These are phyloP conservation scores for Coffea eugenioides DNA, from an alignment of 257 asterid genomes.

Conservation along the genomic window DNA sequence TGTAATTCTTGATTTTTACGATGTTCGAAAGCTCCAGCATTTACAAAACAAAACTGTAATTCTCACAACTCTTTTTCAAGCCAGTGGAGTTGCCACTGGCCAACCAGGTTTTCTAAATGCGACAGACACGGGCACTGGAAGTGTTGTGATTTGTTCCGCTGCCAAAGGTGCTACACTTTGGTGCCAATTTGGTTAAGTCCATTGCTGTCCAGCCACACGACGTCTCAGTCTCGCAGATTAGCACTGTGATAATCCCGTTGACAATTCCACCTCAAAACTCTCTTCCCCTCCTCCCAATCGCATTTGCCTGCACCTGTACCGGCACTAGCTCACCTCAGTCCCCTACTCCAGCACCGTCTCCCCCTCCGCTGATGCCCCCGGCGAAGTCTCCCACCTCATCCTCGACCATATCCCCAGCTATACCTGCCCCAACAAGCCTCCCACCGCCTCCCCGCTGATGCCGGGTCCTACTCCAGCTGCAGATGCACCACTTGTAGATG, in stretches of 20 bases:
- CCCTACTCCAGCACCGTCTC: slow-evolving; percentile 7
- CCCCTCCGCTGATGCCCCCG: background rate
- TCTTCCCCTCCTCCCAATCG: slow-evolving; percentile 20
- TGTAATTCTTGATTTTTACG: slow-evolving; percentile 60
- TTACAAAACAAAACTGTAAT: slow-evolving; percentile 21
- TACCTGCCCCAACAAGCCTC: slow-evolving; percentile 10
- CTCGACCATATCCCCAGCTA: background rate
- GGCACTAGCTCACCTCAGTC: slow-evolving; percentile 20
- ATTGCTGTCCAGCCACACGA: slow-evolving; percentile 43
- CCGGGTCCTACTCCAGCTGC: slow-evolving; percentile 25
- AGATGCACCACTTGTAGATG: slow-evolving; percentile 15
- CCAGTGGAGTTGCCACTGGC: slow-evolving; percentile 47
- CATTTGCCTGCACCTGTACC: slow-evolving; percentile 14
- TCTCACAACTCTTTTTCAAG: slow-evolving; percentile 51
- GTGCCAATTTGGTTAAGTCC: slow-evolving; percentile 40
- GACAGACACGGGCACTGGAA: slow-evolving; percentile 17
- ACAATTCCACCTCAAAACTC: slow-evolving; percentile 14
- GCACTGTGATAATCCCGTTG: slow-evolving; percentile 52
- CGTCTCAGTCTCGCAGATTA: slow-evolving; percentile 50
- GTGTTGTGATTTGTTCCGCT: slow-evolving; percentile 42
- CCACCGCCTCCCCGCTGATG: slow-evolving; percentile 21
- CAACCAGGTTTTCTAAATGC: slow-evolving; percentile 50
- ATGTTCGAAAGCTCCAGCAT: slow-evolving; percentile 32
- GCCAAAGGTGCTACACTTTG: slow-evolving; percentile 29
- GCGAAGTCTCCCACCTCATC: no score